Conservation (phyloP, 495 filamentous ascomycete species). For the Lophiostoma macrostomum region DNA sequence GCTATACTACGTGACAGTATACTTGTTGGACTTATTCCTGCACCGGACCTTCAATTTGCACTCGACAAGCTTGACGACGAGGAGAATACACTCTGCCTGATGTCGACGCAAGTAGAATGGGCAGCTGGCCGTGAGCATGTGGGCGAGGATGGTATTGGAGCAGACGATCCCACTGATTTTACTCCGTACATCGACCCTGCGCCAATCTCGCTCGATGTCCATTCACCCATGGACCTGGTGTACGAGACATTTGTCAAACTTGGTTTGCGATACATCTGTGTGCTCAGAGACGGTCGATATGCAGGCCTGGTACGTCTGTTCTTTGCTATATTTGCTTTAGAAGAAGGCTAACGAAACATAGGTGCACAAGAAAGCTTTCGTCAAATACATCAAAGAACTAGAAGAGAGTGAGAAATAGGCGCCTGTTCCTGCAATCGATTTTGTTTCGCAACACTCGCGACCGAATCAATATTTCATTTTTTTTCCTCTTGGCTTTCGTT, state of each 20-base stretch:
- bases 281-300: conserved; percentile 76
- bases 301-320: conserved; percentile 71
- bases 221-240: conserved; percentile 89
- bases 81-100: conserved; percentile 70
- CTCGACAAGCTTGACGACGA: conserved; percentile 78
- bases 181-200: conserved; percentile 89
- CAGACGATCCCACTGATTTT: conserved; percentile 72
- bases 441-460: background rate
- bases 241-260: conserved; percentile 97
- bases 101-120: conserved; percentile 61
- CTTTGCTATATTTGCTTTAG: background rate
- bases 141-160: conserved; percentile 54
- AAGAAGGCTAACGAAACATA: conserved; percentile 34
- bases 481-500: background rate
- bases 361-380: conserved; percentile 94
- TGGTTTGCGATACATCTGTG: conserved; percentile 88
- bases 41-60: conserved; percentile 90
- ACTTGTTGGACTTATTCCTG: conserved; percentile 88
- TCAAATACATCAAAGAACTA: conserved; percentile 83
- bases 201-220: conserved; percentile 81
- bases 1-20: conserved; percentile 76
- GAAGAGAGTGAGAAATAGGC: conserved; percentile 45
- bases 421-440: background rate
- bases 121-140: conserved; percentile 38
- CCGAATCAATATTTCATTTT: no score